Evolutionary conservation across 2,329 filamentous ascomycete species (phyloP), one percentile per base, ranked within the genome.

Genomic region (Colletotrichum costaricense): DNA sequence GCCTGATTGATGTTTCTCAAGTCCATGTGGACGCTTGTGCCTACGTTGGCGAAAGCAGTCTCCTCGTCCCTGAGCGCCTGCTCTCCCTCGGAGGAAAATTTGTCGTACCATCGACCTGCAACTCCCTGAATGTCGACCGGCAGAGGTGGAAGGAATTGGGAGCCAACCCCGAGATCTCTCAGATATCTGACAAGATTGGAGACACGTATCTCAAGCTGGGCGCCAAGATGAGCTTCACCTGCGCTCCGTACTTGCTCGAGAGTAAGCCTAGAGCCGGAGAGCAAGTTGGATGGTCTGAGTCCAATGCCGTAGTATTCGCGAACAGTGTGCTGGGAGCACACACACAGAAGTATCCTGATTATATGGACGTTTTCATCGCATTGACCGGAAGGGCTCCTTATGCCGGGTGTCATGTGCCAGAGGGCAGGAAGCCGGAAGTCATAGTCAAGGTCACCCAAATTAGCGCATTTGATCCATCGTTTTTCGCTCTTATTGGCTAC

Each of bases 331-430:
- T 87, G 0, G 85, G 84, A 0, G 84, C 85, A 0, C 79, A 80
- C 24, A 86, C 85, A 1, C 80, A 82, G 67, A 87, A 87, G 69
- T 86, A 85, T 68, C 85, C 85, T 0, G 84, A 86, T 63, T 84
- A 83, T 46, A 78, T 87, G 2, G 85, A 87, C 38, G 79, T 86
- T n/a, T 72, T 71, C 54, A 84, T 86, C 46, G 84, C 84, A 0
- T 67, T 87, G 58, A 86, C 84, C 0, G 85, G 85, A 1, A 78
- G 82, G 87, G 88, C 72, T 85, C 84, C 30, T 85, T 81, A 75
- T 87, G 81, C 76, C 86, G 89, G 60, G 82, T 85, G 75, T 82
- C 84, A 68, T 85, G 22, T 24, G 11, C 16, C 57, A 19, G 49
- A 63, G 12, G 58, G 58, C 12, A 30, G 66, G 30, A 54, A 42